phyloP scores from a whole-genome alignment of 345 rosid species.

The Brassica cretica region DNA sequence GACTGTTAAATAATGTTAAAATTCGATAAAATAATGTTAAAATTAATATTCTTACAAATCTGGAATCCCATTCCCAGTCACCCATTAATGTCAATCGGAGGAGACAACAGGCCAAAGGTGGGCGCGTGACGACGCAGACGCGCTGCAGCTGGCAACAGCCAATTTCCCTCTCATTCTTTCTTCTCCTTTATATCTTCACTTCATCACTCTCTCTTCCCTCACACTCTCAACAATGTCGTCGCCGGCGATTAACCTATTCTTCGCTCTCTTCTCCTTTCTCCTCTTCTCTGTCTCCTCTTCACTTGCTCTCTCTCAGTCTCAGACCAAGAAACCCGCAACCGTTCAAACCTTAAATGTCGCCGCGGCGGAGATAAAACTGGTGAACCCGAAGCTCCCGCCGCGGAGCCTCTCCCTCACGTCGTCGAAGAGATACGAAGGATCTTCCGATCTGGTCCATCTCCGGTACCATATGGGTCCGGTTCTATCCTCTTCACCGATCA shows the following conservation, averaged over 20 bases:
- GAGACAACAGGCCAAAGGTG: conserved; percentile 11
- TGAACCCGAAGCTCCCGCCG: conserved; percentile 83
- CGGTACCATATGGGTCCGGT: conserved; percentile 99
- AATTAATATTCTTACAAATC: not conserved
- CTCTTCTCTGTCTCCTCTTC: conserved; percentile 3
- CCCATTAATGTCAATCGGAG: conserved; percentile 15
- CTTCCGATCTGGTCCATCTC: conserved; percentile 76
- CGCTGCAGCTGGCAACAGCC: conserved; percentile 78
- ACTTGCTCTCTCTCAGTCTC: not conserved
- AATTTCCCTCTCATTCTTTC: conserved; percentile 46
- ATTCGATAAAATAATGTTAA: no score
- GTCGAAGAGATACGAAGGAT: conserved; percentile 79
- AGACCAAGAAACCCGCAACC: conserved; percentile 11
- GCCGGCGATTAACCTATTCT: conserved; percentile 23
- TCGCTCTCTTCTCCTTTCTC: conserved; percentile 18
- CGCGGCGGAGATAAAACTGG: conserved; percentile 22
- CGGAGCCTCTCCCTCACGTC: conserved; percentile 49
- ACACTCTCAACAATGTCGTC: conserved; percentile 42
- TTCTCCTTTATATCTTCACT: conserved; percentile 35
- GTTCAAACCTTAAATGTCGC: conserved; percentile 39
- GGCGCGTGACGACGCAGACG: conserved; percentile 39
- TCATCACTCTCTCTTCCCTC: conserved; percentile 10
- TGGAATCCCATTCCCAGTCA: not conserved
- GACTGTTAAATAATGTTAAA: no score
- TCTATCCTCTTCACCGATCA: conserved; percentile 80